Conservation (phyloP, 176 grass and related monocot species). For the Avena sativa region DNA sequence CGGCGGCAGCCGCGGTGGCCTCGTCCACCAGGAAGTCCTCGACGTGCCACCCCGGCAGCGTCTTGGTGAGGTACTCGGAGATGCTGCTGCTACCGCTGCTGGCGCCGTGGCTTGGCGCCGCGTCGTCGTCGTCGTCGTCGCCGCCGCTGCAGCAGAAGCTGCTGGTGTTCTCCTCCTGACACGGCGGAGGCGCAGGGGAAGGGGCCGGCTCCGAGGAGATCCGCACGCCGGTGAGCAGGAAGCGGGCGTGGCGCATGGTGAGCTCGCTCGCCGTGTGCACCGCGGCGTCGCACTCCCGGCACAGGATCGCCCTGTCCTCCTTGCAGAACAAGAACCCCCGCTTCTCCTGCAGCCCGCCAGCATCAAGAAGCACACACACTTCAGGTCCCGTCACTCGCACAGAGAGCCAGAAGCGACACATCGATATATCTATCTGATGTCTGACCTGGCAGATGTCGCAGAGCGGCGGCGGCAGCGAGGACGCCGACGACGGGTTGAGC, state of each 20-base stretch:
- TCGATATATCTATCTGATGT: not conserved
- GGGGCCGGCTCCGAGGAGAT: conserved; percentile 73
- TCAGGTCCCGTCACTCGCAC: no score
- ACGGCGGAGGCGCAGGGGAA: conserved; percentile 26
- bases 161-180: conserved; percentile 46
- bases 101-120: conserved; percentile 25
- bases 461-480: conserved; percentile 43
- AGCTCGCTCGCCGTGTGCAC: conserved; percentile 74
- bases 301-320: conserved; percentile 94
- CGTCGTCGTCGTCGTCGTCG: not conserved
- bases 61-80: conserved; percentile 96
- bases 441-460: conserved; percentile 95
- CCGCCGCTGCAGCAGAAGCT: conserved; percentile 45
- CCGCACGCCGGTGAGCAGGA: conserved; percentile 78
- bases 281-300: conserved; percentile 84
- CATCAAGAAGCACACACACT: no score
- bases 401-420: not conserved
- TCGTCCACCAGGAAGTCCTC: conserved; percentile 83
- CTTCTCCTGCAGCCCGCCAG: conserved; percentile 64
- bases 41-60: conserved; percentile 89
- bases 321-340: conserved; percentile 92
- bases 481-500: conserved; percentile 42
- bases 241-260: conserved; percentile 79
- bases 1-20: not conserved
- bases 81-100: conserved; percentile 81